Conservation (phyloP, 2,329 filamentous ascomycete genomes). For the Zasmidium cellare region DNA sequence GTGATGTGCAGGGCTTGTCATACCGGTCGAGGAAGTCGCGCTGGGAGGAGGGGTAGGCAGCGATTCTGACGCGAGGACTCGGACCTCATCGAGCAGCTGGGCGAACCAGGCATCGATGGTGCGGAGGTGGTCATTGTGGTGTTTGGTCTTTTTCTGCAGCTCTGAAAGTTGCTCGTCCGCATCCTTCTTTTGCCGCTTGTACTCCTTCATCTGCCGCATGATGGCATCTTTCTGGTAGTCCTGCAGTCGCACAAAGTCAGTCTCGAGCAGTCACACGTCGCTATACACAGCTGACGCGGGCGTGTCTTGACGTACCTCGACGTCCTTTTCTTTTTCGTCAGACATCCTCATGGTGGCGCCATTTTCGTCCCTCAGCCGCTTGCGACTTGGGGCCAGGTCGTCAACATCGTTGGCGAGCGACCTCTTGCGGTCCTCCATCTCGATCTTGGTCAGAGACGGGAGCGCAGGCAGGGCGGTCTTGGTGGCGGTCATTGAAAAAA, state of each 20-base stretch:
- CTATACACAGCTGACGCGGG: constrained; percentile 20
- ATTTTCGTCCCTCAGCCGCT: constrained; percentile 78
- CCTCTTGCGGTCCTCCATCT: constrained; percentile 99
- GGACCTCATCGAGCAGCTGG: constrained; percentile 62
- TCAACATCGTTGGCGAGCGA: constrained; percentile 77
- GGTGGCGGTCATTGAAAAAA: constrained; percentile 29
- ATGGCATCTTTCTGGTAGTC: constrained; percentile 95
- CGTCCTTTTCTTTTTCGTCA: constrained; percentile 69
- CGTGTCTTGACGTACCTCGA: constrained; percentile 64
- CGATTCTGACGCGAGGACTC: constrained; percentile 42
- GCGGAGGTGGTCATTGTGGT: constrained; percentile 91
- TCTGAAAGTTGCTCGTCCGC: constrained; percentile 80
- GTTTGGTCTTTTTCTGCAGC: constrained; percentile 71
- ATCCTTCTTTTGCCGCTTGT: constrained; percentile 83
- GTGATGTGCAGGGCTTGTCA: constrained; percentile 24
- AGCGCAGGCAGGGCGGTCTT: constrained; percentile 42
- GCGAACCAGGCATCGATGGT: constrained; percentile 91
- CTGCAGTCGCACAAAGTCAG: constrained; percentile 48
- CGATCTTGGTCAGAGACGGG: constrained; percentile 77
- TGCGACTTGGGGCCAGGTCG: constrained; percentile 83
- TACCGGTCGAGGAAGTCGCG: constrained; percentile 32
- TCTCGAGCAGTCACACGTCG: not conserved
- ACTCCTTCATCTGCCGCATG: constrained; percentile 95
- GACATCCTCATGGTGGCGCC: constrained; percentile 67
- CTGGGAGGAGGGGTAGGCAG: constrained; percentile 32